Evolutionary conservation across 768 basidiomycete species (phyloP), one percentile per base, ranked within the genome.

Genomic region (Psilocybe subaeruginosa): DNA sequence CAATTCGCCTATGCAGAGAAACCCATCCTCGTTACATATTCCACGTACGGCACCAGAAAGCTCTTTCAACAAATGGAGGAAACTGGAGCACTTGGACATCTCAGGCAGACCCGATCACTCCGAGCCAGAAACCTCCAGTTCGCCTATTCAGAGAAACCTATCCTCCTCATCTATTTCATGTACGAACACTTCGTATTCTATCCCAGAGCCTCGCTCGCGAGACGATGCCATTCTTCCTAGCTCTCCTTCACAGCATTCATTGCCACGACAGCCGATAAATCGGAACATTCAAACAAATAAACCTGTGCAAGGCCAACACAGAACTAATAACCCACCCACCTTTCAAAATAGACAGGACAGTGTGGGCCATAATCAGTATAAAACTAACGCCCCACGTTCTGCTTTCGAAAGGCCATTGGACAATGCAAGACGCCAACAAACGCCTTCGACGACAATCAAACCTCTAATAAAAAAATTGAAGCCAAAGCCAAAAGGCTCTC

Each of bases 401-500:
- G 33, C 11, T 11, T 7, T 35, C 6, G 7, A 35, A 35, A 35
- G 33, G 11, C 6, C 33, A 11, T 11, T 7, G 11, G 7, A 35
- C 5, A 54, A n/a, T 12, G 19, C 31, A 19, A 33, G n/a, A 3
- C 51, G 6, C 19, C 52, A 17, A 5, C 52, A 29, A 17, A 8
- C 14, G 8, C n/a, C 17, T 17, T 39, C 39, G 3, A 45, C 7
- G n/a, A 12, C 52, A 9, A 37, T 16, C 31, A 49, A 57, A 27
- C 45, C 31, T 17, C 35, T 41, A 43, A 59, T 62, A 33, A 50
- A 62, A 41, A 69, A 65, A 41, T 33, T 46, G 43, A 63, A 17
- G 65, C 59, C 37, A 73, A 70, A 60, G 14, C 50, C 29, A 74
- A 70, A 66, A 74, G 74, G 39, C 63, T 54, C 60, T 16, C 66